These are phyloP conservation scores for Sphaerostilbella broomeana DNA, from an alignment of 2,329 filamentous ascomycete species.

Conservation along the genomic window DNA sequence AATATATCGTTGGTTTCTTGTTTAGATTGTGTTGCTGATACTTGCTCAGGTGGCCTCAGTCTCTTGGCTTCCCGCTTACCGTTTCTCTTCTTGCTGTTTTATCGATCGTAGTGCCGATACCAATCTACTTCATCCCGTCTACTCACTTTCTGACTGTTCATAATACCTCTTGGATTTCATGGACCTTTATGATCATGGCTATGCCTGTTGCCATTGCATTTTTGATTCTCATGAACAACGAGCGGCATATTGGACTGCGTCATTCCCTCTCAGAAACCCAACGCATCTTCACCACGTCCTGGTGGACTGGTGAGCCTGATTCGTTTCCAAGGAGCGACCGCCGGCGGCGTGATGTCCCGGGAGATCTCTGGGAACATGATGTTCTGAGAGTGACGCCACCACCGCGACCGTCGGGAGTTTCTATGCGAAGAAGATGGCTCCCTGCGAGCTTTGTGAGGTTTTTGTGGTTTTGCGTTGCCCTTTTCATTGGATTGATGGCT, in stretches of 20 bases:
- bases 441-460: slow-evolving; percentile 63
- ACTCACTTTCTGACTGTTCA: slow-evolving; percentile 49
- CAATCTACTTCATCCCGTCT: slow-evolving; percentile 50
- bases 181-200: slow-evolving; percentile 65
- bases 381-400: slow-evolving; percentile 21
- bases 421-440: slow-evolving; percentile 49
- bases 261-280: slow-evolving; percentile 59
- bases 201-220: slow-evolving; percentile 62
- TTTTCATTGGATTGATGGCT: slow-evolving; percentile 56
- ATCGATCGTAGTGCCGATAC: slow-evolving; percentile 54
- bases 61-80: slow-evolving; percentile 58
- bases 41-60: slow-evolving; percentile 50
- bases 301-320: slow-evolving; percentile 56
- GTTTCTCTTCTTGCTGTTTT: slow-evolving; percentile 53
- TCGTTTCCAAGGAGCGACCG: slow-evolving; percentile 39
- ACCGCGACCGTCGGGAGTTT: slow-evolving; percentile 26
- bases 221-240: slow-evolving; percentile 55
- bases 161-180: slow-evolving; percentile 63
- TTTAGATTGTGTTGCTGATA: too few species aligned
- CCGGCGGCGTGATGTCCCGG: slow-evolving; percentile 31
- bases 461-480: slow-evolving; percentile 61
- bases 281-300: slow-evolving; percentile 58
- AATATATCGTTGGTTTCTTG: too few species aligned
- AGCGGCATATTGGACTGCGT: slow-evolving; percentile 55
- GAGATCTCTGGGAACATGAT: slow-evolving; percentile 34